Percentiles rank a stretch among this genome's conserved stretches.
Evolutionary conservation across 2,329 filamentous ascomycete species (phyloP).

Genomic region (Colletotrichum phormii): DNA sequence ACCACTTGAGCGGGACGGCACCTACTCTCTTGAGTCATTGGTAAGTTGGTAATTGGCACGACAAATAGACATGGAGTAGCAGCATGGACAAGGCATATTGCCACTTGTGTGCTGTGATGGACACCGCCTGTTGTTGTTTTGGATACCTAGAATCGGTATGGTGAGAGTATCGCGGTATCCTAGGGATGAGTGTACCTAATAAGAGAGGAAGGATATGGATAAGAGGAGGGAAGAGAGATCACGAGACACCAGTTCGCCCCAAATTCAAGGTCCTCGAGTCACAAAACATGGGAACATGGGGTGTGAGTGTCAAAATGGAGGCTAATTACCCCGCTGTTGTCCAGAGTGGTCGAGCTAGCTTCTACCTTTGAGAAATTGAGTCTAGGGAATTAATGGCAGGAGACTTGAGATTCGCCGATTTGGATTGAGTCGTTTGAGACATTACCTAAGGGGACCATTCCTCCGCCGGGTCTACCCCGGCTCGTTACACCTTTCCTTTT

Average conservation of each 20-base stretch:
- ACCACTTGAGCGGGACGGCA: not conserved
- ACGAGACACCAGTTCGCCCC: conserved; percentile 13
- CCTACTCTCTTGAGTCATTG: too few relatives aligned
- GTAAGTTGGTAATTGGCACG: too few relatives aligned
- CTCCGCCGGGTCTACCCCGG: conserved; percentile 12
- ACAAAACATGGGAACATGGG: not conserved
- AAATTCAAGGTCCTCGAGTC: conserved; percentile 28
- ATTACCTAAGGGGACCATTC: conserved; percentile 21
- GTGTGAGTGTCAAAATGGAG: not conserved
- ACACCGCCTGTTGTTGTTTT: conserved; percentile 4
- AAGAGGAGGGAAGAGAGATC: not conserved
- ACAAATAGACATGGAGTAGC: not conserved
- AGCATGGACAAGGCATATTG: not conserved
- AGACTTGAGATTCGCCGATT: not conserved
- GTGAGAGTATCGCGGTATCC: not conserved
- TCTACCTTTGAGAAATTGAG: too few relatives aligned
- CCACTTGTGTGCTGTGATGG: not conserved
- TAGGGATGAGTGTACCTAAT: not conserved
- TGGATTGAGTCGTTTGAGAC: not conserved
- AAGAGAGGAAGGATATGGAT: not conserved
- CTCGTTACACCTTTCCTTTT: not conserved
- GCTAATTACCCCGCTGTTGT: conserved; percentile 7
- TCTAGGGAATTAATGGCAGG: too few relatives aligned
- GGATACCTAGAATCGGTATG: not conserved
- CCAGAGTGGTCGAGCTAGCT: conserved; percentile 7